These are phyloP conservation scores for Rhizopogon parksii DNA, from an alignment of 1,284 basidiomycete genomes.

Conservation along the genomic window DNA sequence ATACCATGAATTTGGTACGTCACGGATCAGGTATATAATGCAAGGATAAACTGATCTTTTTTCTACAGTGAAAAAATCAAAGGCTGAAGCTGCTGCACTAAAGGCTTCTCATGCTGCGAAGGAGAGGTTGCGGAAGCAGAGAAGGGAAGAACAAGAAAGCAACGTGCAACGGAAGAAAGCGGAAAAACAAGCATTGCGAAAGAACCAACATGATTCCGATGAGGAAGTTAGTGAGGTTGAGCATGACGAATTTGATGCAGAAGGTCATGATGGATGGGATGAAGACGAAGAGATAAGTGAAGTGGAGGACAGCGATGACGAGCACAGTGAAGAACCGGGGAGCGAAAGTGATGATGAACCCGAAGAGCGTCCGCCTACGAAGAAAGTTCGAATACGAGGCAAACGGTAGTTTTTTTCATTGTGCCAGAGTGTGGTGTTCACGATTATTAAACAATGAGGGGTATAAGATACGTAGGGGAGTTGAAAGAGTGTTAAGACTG, in stretches of 20 bases:
- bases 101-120: slow-evolving; percentile 72
- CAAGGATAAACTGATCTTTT: slow-evolving; percentile 9
- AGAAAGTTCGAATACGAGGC: slow-evolving; percentile 31
- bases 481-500: slow-evolving; percentile 7
- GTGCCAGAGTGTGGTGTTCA: slow-evolving; percentile 4
- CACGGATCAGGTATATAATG: slow-evolving; percentile 2
- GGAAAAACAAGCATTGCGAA: slow-evolving; percentile 31
- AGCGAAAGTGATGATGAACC: slow-evolving; percentile 30
- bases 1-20: slow-evolving; percentile 85
- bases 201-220: slow-evolving; percentile 32
- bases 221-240: slow-evolving; percentile 29
- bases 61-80: slow-evolving; percentile 72
- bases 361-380: slow-evolving; percentile 30
- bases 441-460: slow-evolving; percentile 3
- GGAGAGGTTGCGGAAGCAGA: slow-evolving; percentile 65
- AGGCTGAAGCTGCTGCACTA: slow-evolving; percentile 59
- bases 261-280: slow-evolving; percentile 47
- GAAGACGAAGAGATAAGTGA: slow-evolving; percentile 63
- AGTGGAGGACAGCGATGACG: slow-evolving; percentile 43
- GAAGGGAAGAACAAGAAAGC: slow-evolving; percentile 80
- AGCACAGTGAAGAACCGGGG: slow-evolving; percentile 36
- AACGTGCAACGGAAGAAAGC: slow-evolving; percentile 81
- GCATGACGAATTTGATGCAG: slow-evolving; percentile 33
- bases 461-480: slow-evolving; percentile 1
- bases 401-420: slow-evolving; percentile 24